Conservation (phyloP, 1,284 basidiomycete species). For the Ceratobasidium sp. region DNA sequence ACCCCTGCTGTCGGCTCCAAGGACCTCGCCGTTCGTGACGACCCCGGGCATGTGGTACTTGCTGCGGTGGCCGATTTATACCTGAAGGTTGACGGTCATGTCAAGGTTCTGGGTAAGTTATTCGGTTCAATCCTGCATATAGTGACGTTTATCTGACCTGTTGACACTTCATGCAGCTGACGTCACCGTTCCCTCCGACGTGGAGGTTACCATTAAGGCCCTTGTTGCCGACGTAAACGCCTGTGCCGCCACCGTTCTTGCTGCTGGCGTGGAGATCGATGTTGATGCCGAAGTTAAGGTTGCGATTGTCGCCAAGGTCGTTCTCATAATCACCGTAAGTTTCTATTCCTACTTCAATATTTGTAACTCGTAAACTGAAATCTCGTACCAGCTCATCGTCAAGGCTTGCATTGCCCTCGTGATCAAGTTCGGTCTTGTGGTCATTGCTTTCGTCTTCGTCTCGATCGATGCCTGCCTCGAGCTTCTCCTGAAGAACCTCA, state of each 20-base stretch:
- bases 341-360: not conserved
- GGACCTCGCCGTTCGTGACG: constrained; percentile 7
- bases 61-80: not conserved
- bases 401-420: not conserved
- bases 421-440: constrained; percentile 18
- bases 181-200: not conserved
- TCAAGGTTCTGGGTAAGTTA: not conserved
- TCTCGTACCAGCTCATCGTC: constrained; percentile 4
- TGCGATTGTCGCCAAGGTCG: not conserved
- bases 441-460: not conserved
- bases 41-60: not conserved
- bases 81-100: not conserved
- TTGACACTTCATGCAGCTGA: not conserved
- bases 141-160: not conserved
- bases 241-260: not conserved
- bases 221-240: not conserved
- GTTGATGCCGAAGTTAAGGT: not conserved
- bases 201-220: not conserved
- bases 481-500: constrained; percentile 5
- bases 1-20: not conserved
- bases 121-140: not conserved
- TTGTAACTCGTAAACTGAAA: not conserved
- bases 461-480: constrained; percentile 11
- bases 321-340: not conserved
- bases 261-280: not conserved